Conservation (phyloP, 768 basidiomycete genomes). For the Mycena vulgaris region DNA sequence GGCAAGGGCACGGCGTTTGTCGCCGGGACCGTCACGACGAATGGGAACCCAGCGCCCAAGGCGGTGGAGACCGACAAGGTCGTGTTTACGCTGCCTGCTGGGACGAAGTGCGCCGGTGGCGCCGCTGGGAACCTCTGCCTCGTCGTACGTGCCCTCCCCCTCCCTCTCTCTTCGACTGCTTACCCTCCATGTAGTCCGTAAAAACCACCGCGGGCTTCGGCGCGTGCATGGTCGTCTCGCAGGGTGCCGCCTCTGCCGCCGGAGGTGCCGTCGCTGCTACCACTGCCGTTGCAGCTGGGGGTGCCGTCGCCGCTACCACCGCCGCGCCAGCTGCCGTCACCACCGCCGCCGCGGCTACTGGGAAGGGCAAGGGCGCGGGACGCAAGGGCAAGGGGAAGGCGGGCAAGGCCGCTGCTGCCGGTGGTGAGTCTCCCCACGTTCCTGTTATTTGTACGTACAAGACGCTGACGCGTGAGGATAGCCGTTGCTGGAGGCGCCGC, state of each 20-base stretch:
- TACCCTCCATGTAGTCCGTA: conserved; percentile 52
- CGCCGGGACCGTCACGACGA: conserved; percentile 38
- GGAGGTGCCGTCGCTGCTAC: conserved; percentile 29
- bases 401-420: neutral
- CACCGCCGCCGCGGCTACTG: conserved; percentile 34
- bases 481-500: conserved; percentile 26
- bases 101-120: conserved; percentile 68
- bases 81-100: conserved; percentile 61
- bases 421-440: neutral
- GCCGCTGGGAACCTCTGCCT: conserved; percentile 61
- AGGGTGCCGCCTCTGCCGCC: conserved; percentile 43
- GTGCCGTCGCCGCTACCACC: conserved; percentile 16
- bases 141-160: conserved; percentile 57
- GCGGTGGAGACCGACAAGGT: conserved; percentile 56
- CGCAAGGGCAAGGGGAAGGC: conserved; percentile 19
- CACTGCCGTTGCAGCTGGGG: conserved; percentile 25
- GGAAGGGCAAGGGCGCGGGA: too few species aligned
- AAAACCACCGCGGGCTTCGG: conserved; percentile 66
- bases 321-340: conserved; percentile 32
- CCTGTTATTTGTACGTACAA: too few species aligned
- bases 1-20: conserved; percentile 36
- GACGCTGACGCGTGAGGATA: conserved; percentile 33
- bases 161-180: neutral
- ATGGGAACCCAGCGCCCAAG: conserved; percentile 49
- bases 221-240: conserved; percentile 65